Evolutionary conservation across 2,329 filamentous ascomycete genomes (phyloP).

Genomic region (Cladosporium sp.): DNA sequence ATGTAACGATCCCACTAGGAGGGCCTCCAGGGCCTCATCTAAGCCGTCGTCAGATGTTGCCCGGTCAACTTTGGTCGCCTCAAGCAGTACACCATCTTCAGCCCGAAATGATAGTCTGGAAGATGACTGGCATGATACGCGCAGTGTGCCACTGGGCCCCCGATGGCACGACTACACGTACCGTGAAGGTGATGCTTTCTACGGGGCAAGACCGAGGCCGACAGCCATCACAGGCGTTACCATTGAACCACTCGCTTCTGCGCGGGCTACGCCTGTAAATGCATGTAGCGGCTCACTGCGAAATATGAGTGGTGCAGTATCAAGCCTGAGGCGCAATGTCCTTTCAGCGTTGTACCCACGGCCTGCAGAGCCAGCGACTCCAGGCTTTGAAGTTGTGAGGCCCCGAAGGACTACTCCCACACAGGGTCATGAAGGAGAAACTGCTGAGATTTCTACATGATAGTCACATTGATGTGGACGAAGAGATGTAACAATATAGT

Average conservation of each 20-base stretch:
- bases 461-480: neutral
- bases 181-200: conserved; percentile 11
- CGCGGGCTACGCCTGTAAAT: neutral
- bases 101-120: neutral
- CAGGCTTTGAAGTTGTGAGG: conserved; percentile 3
- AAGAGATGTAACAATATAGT: neutral
- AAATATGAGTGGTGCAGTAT: neutral
- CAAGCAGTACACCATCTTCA: neutral
- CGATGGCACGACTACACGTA: conserved; percentile 15
- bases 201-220: neutral
- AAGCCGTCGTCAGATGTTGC: neutral
- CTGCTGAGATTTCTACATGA: neutral
- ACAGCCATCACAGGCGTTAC: neutral
- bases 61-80: neutral
- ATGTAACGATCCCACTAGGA: neutral
- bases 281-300: neutral
- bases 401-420: neutral
- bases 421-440: neutral
- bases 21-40: neutral
- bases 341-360: neutral
- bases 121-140: conserved; percentile 11
- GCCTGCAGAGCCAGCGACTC: neutral
- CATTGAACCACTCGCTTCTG: no score
- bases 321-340: neutral
- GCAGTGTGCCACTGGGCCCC: conserved; percentile 4